These are phyloP conservation scores for Persicaria maculosa DNA, from an alignment of 148 eudicot genomes.

Conservation along the genomic window DNA sequence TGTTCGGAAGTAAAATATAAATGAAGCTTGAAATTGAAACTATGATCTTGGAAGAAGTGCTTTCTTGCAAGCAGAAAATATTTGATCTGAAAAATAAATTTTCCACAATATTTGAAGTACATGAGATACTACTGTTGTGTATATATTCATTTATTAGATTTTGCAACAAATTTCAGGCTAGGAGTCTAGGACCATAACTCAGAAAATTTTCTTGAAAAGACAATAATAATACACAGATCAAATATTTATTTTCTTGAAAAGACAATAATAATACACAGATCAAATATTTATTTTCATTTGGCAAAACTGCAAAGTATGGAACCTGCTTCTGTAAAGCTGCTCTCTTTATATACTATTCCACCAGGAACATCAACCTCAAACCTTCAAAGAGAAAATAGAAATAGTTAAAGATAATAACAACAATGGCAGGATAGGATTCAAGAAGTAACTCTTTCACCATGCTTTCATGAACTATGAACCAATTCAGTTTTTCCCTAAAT, in stretches of 20 bases:
- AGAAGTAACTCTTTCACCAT: conserved; percentile 5
- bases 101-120: background rate
- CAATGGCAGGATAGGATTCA: background rate
- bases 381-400: conserved; percentile 34
- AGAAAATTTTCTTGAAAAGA: background rate
- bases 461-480: background rate
- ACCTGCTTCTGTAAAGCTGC: conserved; percentile 94
- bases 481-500: background rate
- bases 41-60: background rate
- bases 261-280: background rate
- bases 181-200: background rate
- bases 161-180: background rate
- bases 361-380: conserved; percentile 97
- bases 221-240: background rate
- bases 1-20: background rate
- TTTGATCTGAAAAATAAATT: background rate
- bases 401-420: background rate
- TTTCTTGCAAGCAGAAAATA: background rate
- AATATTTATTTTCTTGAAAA: background rate
- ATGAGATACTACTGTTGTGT: background rate
- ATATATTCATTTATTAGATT: background rate
- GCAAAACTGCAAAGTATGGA: conserved; percentile 5
- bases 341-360: conserved; percentile 80
- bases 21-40: background rate
- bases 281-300: background rate